phyloP scores from a whole-genome alignment of 345 rosid species.

The Syzygium oleosum region DNA sequence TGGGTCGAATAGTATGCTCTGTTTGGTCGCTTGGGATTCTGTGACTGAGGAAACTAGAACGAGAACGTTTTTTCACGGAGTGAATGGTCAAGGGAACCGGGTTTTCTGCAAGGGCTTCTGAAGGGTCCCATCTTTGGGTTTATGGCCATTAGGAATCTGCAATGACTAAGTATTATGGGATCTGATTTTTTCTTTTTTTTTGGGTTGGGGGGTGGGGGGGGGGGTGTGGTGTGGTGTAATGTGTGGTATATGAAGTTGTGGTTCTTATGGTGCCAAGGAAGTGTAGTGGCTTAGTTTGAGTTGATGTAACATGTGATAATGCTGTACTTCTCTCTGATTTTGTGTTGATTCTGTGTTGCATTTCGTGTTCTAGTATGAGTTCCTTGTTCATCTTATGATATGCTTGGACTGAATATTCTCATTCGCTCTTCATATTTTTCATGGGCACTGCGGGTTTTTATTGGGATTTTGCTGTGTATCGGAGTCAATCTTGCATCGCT shows the following conservation, averaged over 20 bases:
- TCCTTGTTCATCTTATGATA: not conserved
- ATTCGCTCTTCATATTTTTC: fast-evolving
- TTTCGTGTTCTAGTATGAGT: not conserved
- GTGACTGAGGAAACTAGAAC: not conserved
- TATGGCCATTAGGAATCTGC: not conserved
- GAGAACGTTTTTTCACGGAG: not conserved
- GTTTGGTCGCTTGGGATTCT: not conserved
- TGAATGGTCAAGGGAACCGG: not conserved
- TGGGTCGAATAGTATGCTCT: not conserved
- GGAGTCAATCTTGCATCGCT: fast-evolving
- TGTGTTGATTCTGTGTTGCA: not conserved
- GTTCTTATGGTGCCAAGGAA: not conserved
- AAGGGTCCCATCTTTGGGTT: not conserved
- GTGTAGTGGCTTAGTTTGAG: not conserved
- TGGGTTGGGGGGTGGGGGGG: too few species aligned
- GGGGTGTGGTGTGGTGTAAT: not conserved
- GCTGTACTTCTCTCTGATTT: not conserved
- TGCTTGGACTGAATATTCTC: not conserved
- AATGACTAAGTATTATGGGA: not conserved
- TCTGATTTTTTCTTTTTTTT: not conserved
- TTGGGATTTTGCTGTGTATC: not conserved
- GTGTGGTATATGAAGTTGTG: not conserved
- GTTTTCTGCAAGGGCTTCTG: fast-evolving
- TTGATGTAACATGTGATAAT: not conserved
- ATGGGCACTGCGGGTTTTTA: not conserved